Evolutionary conservation across 2,329 filamentous ascomycete genomes (phyloP).

Genomic region (Alternaria burnsii): DNA sequence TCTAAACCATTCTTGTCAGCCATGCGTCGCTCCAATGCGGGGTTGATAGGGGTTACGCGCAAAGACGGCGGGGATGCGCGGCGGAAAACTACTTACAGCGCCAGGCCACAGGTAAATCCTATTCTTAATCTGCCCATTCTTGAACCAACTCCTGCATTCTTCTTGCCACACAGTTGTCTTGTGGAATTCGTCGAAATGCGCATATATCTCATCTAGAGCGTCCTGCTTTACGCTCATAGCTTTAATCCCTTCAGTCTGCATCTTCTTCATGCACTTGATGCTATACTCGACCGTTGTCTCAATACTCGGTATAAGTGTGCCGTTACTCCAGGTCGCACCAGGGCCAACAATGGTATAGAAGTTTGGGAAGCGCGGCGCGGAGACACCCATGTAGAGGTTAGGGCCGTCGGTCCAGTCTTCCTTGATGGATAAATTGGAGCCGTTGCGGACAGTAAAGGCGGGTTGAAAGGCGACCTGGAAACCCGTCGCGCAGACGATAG

Average conservation of each 20-base stretch:
- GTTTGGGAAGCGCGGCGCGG: slow-evolving; percentile 55
- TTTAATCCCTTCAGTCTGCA: slow-evolving; percentile 44
- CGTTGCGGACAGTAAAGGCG: slow-evolving; percentile 55
- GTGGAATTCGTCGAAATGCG: slow-evolving; percentile 44
- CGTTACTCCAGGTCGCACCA: slow-evolving; percentile 55
- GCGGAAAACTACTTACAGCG: slow-evolving; percentile 32
- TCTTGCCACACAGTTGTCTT: slow-evolving; percentile 45
- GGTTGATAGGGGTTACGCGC: slow-evolving; percentile 5
- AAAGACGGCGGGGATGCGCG: background rate
- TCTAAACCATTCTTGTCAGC: slow-evolving; percentile 31
- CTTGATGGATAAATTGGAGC: slow-evolving; percentile 46
- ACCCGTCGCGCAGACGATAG: slow-evolving; percentile 45
- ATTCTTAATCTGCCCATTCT: slow-evolving; percentile 45
- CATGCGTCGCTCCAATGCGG: background rate
- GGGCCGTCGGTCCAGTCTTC: slow-evolving; percentile 53
- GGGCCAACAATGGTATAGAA: slow-evolving; percentile 57
- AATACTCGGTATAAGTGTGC: slow-evolving; percentile 56
- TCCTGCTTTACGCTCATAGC: slow-evolving; percentile 44
- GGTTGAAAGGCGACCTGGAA: slow-evolving; percentile 53
- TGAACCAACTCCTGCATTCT: slow-evolving; percentile 49
- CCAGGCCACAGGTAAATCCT: slow-evolving; percentile 46
- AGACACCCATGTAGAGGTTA: slow-evolving; percentile 54
- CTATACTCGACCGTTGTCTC: slow-evolving; percentile 53
- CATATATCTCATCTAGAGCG: slow-evolving; percentile 42
- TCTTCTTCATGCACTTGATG: slow-evolving; percentile 46